Percentiles rank a stretch among this genome's conserved stretches.
phyloP scores from a whole-genome alignment of 257 asterid genomes.

The Solanum sejunctum region DNA sequence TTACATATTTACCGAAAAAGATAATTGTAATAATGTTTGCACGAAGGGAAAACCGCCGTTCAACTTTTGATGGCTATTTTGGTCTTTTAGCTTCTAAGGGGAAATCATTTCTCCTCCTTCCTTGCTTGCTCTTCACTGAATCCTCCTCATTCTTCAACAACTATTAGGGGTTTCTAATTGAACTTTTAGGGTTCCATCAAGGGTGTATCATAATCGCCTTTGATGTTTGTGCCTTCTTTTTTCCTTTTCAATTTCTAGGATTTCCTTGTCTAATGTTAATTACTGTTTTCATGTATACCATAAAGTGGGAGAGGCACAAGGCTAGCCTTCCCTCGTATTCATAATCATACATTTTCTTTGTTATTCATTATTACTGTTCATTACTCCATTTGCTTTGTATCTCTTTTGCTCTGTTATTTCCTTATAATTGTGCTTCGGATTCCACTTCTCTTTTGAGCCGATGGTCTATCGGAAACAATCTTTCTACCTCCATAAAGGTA shows the following conservation, averaged over 20 bases:
- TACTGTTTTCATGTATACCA: background rate
- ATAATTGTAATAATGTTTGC: background rate
- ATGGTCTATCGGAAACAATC: background rate
- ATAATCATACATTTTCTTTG: background rate
- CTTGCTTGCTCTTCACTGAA: background rate
- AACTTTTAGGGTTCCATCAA: constrained; percentile 2
- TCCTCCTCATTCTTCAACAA: background rate
- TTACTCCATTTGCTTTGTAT: background rate
- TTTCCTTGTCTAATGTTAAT: background rate
- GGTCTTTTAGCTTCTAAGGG: background rate
- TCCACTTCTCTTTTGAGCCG: background rate
- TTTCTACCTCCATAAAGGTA: background rate
- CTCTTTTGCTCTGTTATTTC: background rate
- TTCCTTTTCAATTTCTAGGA: background rate
- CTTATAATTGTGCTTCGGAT: background rate
- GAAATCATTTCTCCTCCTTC: background rate
- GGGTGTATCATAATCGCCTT: constrained; percentile 42
- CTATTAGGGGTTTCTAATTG: constrained; percentile 14
- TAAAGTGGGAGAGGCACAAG: background rate
- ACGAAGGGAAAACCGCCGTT: background rate
- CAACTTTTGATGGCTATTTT: background rate
- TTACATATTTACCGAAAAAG: background rate
- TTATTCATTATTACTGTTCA: background rate
- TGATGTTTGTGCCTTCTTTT: constrained; percentile 35
- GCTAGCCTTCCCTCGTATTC: background rate